phyloP scores from a whole-genome alignment of 108 stramenopile genomes.

The Discostella stelligeroides region DNA sequence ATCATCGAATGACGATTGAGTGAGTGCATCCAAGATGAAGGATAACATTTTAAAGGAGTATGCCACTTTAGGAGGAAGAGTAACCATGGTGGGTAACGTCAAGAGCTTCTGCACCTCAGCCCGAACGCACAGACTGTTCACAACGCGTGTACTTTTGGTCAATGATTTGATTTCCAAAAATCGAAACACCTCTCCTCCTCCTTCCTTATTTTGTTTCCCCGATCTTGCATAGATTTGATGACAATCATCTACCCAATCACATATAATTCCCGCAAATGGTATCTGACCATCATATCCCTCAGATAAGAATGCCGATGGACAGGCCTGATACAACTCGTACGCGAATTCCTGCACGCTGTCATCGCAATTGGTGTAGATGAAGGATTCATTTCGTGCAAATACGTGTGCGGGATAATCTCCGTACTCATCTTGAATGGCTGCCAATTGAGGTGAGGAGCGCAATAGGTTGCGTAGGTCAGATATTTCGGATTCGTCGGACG shows the following conservation, averaged over 20 bases:
- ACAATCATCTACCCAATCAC: constrained; percentile 27
- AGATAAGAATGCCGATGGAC: constrained; percentile 17
- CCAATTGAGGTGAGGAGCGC: constrained; percentile 11
- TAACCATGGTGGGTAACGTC: not conserved
- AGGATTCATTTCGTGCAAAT: constrained; percentile 26
- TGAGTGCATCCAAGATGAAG: constrained; percentile 11
- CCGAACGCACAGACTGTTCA: constrained; percentile 21
- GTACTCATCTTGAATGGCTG: constrained; percentile 6
- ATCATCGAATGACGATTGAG: constrained; percentile 3
- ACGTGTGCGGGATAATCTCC: constrained; percentile 30
- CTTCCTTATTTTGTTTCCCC: not conserved
- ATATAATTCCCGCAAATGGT: constrained; percentile 25
- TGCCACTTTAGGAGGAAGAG: constrained; percentile 21
- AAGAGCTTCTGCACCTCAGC: constrained; percentile 23
- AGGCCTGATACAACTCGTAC: constrained; percentile 22
- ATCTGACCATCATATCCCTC: constrained; percentile 20
- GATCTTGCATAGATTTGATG: constrained; percentile 21
- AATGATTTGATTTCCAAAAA: constrained; percentile 23
- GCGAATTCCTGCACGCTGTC: constrained; percentile 15
- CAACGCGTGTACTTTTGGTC: constrained; percentile 12
- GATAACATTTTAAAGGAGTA: constrained; percentile 34
- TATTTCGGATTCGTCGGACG: constrained; percentile 22
- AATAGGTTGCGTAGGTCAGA: constrained; percentile 18
- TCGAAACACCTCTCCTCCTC: constrained; percentile 3
- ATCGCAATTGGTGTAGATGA: constrained; percentile 19